Conservation (phyloP, 2,329 filamentous ascomycete species). For the Chlorencoelia australis region DNA sequence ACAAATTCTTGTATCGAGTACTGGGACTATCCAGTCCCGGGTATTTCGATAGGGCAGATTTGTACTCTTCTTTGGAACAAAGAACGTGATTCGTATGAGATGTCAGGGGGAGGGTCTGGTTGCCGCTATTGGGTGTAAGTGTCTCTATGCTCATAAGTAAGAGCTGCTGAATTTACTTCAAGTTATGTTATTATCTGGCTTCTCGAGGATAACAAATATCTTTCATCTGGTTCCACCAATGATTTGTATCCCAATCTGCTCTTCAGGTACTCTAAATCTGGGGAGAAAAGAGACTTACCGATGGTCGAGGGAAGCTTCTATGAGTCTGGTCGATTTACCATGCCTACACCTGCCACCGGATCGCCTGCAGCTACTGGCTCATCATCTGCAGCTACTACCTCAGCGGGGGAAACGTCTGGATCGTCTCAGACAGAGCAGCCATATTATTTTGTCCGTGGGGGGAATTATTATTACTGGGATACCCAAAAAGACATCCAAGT, state of each 20-base stretch:
- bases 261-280: conserved; percentile 7
- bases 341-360: conserved; percentile 3
- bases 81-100: conserved; percentile 6
- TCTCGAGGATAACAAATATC: conserved; percentile 4
- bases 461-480: conserved; percentile 8
- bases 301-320: conserved; percentile 7
- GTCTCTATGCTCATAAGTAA: conserved; percentile 3
- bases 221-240: conserved; percentile 1
- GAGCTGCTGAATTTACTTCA: conserved; percentile 6
- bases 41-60: conserved; percentile 6
- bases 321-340: conserved; percentile 3
- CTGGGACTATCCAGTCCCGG: conserved; percentile 6
- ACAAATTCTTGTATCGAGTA: conserved; percentile 7
- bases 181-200: conserved; percentile 8
- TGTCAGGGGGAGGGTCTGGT: conserved; percentile 5
- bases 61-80: conserved; percentile 6
- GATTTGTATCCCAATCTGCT: conserved; percentile 8
- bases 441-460: conserved; percentile 7
- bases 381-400: conserved; percentile 4
- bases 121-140: conserved; percentile 9
- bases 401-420: not conserved
- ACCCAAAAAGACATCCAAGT: conserved; percentile 2
- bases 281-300: conserved; percentile 7
- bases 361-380: not conserved
- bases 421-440: conserved; percentile 4